A percentile compares a stretch with the other conserved stretches of the same genome.
phyloP scores from a whole-genome alignment of 306 rosid genomes.

The Rubus idaeus region DNA sequence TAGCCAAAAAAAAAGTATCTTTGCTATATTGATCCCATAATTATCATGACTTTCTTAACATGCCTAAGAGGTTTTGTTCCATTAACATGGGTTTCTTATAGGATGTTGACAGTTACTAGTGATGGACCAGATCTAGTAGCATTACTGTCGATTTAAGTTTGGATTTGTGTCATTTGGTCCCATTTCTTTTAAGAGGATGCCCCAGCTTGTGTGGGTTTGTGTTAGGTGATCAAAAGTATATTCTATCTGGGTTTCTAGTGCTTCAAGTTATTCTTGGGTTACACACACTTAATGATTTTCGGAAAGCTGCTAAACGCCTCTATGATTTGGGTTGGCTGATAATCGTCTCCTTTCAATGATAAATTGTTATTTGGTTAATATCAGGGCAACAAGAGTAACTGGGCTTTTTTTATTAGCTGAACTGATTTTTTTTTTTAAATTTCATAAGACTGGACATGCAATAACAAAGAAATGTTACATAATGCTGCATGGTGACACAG shows the following conservation, averaged over 20 bases:
- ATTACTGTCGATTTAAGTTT: neutral
- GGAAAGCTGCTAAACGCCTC: neutral
- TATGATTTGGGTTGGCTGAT: neutral
- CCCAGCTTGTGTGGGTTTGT: neutral
- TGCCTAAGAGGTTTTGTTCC: neutral
- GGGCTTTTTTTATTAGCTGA: neutral
- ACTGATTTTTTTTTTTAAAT: too few relatives aligned
- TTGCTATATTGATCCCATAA: neutral
- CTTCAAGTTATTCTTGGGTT: neutral
- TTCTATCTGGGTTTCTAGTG: neutral
- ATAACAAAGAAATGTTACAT: neutral
- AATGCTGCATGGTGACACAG: neutral
- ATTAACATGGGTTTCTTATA: neutral
- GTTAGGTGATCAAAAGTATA: neutral
- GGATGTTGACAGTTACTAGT: neutral
- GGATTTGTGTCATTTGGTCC: neutral
- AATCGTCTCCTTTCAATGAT: neutral
- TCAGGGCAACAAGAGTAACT: neutral
- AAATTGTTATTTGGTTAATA: neutral
- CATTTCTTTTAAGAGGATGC: neutral
- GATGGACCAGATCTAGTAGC: neutral
- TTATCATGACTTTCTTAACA: neutral
- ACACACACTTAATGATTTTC: too few relatives aligned
- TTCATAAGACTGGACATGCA: neutral
- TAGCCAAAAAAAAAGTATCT: too few relatives aligned